phyloP scores from a whole-genome alignment of 177 flowering plant species.

The Vitis hybrid region DNA sequence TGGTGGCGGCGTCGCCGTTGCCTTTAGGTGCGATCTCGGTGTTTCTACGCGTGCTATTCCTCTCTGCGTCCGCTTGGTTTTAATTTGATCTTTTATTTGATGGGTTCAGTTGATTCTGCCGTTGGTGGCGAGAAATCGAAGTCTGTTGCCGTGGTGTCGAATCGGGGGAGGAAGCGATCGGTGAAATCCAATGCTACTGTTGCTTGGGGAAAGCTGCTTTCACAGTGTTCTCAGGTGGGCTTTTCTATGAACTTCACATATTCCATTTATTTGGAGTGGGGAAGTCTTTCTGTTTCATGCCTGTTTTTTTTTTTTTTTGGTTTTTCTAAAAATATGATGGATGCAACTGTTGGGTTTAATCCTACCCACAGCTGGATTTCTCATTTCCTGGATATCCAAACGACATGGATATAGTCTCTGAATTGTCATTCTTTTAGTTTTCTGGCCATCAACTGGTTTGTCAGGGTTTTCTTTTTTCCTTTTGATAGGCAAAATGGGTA shows the following conservation, averaged over 20 bases:
- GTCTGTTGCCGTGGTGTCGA: constrained; percentile 17
- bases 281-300: neutral
- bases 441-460: no score
- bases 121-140: constrained; percentile 40
- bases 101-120: constrained; percentile 25
- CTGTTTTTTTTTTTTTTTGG: no score
- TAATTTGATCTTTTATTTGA: neutral
- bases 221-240: constrained; percentile 72
- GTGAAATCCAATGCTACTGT: constrained; percentile 31
- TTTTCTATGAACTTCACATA: neutral
- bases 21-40: constrained; percentile 27
- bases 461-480: no score
- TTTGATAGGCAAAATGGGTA: no score
- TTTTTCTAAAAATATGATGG: no score
- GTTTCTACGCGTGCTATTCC: constrained; percentile 14
- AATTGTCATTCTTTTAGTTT: no score
- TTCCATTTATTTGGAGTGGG: no score
- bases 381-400: no score
- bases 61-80: constrained; percentile 1
- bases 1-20: constrained; percentile 22
- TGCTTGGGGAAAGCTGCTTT: constrained; percentile 86
- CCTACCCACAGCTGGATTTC: no score
- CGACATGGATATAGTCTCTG: no score
- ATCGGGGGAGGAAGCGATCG: constrained; percentile 38
- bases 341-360: no score